Evolutionary conservation across 768 basidiomycete genomes (phyloP).

Genomic region (Xerocomus brunneocitrinus): DNA sequence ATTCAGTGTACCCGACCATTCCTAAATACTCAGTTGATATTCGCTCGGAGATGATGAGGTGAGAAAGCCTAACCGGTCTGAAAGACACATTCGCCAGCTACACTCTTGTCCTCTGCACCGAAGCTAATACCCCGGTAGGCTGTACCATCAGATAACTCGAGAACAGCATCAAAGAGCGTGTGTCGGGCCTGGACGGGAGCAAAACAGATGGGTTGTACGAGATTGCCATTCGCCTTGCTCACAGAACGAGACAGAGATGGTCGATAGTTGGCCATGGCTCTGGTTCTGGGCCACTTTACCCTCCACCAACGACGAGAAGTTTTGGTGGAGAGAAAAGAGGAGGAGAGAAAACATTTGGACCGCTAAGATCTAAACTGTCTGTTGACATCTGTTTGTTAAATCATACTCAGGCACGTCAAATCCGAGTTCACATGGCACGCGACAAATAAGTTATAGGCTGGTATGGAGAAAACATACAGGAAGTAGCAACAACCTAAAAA

Average conservation of each 20-base stretch:
- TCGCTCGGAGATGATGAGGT: conserved; percentile 3
- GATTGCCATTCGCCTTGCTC: conserved; percentile 34
- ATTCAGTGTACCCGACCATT: conserved; percentile 99
- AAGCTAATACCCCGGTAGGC: conserved; percentile 88
- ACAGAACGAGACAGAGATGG: conserved; percentile 44
- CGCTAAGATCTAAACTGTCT: conserved; percentile 6
- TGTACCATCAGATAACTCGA: conserved; percentile 89
- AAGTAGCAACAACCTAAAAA: neutral
- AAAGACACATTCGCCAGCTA: conserved; percentile 98
- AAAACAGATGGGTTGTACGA: conserved; percentile 34
- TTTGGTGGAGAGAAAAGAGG: conserved; percentile 48
- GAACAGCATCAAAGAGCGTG: conserved; percentile 52
- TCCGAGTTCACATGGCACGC: neutral
- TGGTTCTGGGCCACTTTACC: conserved; percentile 41
- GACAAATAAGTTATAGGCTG: neutral
- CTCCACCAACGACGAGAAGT: conserved; percentile 37
- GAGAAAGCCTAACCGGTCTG: conserved; percentile 77
- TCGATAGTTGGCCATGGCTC: conserved; percentile 28
- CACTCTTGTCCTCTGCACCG: conserved; percentile 85
- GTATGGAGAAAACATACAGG: neutral
- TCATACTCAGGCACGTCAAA: neutral
- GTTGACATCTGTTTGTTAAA: conserved; percentile 24
- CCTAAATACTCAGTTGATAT: conserved; percentile 46
- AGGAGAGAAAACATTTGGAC: conserved; percentile 28
- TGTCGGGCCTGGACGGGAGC: conserved; percentile 23